A percentile compares a stretch with the other conserved stretches of the same genome.
Evolutionary conservation across 2,329 filamentous ascomycete species (phyloP).

Genomic region (Dendryphion nanum): DNA sequence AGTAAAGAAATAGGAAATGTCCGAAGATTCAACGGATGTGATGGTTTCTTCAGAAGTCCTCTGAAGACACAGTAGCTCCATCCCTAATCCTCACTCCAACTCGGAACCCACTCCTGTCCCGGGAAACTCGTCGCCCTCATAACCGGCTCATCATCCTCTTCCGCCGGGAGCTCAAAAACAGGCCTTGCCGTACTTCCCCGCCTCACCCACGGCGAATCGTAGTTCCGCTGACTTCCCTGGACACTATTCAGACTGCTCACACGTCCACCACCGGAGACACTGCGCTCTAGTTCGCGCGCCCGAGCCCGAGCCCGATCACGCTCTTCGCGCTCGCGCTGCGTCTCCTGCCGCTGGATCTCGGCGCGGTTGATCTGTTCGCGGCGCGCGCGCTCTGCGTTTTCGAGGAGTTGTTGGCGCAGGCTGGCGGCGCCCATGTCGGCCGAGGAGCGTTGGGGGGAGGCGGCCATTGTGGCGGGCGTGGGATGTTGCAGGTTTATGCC

Average conservation of each 20-base stretch:
- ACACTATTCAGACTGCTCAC: conserved; percentile 32
- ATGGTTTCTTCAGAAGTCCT: too few species aligned
- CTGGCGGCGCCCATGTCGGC: conserved; percentile 38
- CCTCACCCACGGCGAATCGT: conserved; percentile 27
- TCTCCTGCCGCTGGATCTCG: conserved; percentile 25
- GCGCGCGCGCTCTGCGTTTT: conserved; percentile 33
- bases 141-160: conserved; percentile 49
- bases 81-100: conserved; percentile 37
- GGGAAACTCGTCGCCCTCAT: conserved; percentile 70
- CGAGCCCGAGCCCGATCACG: conserved; percentile 29
- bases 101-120: conserved; percentile 68
- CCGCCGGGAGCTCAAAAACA: conserved; percentile 35
- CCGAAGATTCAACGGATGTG: background rate
- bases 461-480: conserved; percentile 39
- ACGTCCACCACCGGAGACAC: conserved; percentile 29
- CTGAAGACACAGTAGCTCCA: too few species aligned
- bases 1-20: background rate
- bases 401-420: conserved; percentile 32
- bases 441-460: conserved; percentile 34
- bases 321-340: conserved; percentile 24
- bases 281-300: conserved; percentile 34
- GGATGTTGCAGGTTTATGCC: conserved; percentile 38
- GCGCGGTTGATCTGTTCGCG: conserved; percentile 30
- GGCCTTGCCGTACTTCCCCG: conserved; percentile 19
- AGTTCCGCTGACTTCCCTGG: conserved; percentile 23